phyloP scores from a whole-genome alignment of 2,329 filamentous ascomycete genomes.

The Incumbomyces lentus region DNA sequence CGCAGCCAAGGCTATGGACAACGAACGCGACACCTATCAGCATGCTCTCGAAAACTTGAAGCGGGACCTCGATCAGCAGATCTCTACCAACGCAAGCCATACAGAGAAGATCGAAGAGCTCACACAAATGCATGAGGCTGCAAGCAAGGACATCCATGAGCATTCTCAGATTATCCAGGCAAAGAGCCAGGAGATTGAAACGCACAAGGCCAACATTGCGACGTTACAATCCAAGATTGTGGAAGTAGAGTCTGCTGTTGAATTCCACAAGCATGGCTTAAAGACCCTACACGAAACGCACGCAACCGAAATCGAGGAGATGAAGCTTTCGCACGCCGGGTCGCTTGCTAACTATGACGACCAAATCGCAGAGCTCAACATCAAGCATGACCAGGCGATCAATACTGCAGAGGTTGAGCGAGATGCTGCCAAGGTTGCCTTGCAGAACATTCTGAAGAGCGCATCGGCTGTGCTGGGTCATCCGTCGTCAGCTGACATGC shows the following conservation, averaged over 20 bases:
- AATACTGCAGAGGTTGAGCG: slow-evolving; percentile 53
- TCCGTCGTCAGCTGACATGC: slow-evolving; percentile 19
- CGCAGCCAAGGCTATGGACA: slow-evolving; percentile 37
- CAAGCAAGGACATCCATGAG: slow-evolving; percentile 58
- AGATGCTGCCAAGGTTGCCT: slow-evolving; percentile 38
- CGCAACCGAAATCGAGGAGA: slow-evolving; percentile 24
- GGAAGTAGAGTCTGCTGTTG: slow-evolving; percentile 44
- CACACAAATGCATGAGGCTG: slow-evolving; percentile 58
- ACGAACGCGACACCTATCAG: slow-evolving; percentile 48
- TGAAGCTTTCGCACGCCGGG: slow-evolving; percentile 19
- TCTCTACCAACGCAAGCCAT: slow-evolving; percentile 59
- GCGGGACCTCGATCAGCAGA: slow-evolving; percentile 71
- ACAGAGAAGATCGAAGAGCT: slow-evolving; percentile 60
- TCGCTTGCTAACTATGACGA: slow-evolving; percentile 26
- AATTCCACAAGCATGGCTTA: slow-evolving; percentile 40
- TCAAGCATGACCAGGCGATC: slow-evolving; percentile 32
- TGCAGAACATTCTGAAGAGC: slow-evolving; percentile 15
- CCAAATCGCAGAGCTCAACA: slow-evolving; percentile 30
- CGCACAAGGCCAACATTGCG: slow-evolving; percentile 21
- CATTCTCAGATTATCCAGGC: slow-evolving; percentile 51
- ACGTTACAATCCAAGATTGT: slow-evolving; percentile 31
- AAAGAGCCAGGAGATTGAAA: slow-evolving; percentile 40
- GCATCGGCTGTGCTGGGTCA: slow-evolving; percentile 19
- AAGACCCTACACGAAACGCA: slow-evolving; percentile 30
- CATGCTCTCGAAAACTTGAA: slow-evolving; percentile 54